These are phyloP conservation scores for Mortierella antarctica DNA, from an alignment of 192 early-diverging fungal genomes.

Conservation along the genomic window DNA sequence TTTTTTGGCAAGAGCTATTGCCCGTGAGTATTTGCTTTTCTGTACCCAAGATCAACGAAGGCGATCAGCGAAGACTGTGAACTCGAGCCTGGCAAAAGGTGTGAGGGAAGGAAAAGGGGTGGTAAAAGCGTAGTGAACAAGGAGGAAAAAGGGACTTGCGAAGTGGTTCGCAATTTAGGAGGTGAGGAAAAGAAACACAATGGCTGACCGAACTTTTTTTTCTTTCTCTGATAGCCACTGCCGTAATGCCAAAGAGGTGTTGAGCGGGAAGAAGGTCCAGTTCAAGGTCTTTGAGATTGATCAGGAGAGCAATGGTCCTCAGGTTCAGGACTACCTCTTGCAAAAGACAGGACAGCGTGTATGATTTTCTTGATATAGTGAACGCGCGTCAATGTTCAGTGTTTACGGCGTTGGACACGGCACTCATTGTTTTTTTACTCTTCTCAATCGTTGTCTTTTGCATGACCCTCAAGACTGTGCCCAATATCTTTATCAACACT, in stretches of 20 bases:
- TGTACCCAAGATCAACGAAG: not conserved
- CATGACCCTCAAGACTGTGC: constrained; percentile 58
- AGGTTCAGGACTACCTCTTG: constrained; percentile 63
- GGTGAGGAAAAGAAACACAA: not conserved
- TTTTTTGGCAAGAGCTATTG: constrained; percentile 55
- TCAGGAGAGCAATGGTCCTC: constrained; percentile 55
- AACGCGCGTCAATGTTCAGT: not conserved
- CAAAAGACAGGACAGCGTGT: constrained; percentile 63
- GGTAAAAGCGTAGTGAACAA: not conserved
- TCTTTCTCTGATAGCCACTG: constrained; percentile 17
- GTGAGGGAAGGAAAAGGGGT: not conserved
- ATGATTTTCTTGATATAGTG: not conserved
- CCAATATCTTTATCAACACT: constrained; percentile 70
- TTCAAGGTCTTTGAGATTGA: constrained; percentile 65
- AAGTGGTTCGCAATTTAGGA: not conserved
- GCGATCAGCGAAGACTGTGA: not conserved
- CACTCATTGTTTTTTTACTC: not conserved
- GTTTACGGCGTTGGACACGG: not conserved
- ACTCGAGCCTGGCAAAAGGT: not conserved
- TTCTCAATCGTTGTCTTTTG: not conserved
- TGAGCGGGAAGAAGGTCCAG: constrained; percentile 50
- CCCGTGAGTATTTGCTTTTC: constrained; percentile 23
- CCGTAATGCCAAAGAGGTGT: constrained; percentile 53
- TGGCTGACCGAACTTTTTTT: not conserved
- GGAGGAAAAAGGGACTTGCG: not conserved